Evolutionary conservation across 352 stramenopile genomes (phyloP).

Genomic region (Pythium insidiosum): DNA sequence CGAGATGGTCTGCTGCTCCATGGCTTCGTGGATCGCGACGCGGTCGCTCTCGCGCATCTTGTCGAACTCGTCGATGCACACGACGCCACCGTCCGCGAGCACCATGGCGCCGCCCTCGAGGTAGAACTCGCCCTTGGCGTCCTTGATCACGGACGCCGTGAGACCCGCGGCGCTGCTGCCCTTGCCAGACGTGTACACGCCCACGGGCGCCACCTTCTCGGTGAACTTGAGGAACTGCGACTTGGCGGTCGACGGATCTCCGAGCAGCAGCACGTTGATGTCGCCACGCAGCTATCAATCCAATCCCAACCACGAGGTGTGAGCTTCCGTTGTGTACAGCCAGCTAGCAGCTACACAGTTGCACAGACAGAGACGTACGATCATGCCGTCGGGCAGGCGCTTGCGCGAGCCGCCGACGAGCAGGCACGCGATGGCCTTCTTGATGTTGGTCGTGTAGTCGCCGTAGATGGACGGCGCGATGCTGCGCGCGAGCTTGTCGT

Average conservation of each 20-base stretch:
- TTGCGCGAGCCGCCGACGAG: slow-evolving; percentile 94
- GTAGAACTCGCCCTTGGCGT: slow-evolving; percentile 97
- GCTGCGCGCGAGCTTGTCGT: slow-evolving; percentile 86
- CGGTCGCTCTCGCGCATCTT: slow-evolving; percentile 93
- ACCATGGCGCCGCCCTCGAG: slow-evolving; percentile 98
- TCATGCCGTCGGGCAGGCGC: slow-evolving; percentile 93
- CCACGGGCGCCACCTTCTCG: slow-evolving; percentile 93
- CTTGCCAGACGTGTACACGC: slow-evolving; percentile 99
- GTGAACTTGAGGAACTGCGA: slow-evolving; percentile 98
- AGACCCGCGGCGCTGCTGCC: slow-evolving; percentile 95
- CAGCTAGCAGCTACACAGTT: no score
- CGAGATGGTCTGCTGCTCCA: slow-evolving; percentile 99
- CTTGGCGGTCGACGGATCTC: slow-evolving; percentile 97
- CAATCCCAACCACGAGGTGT: no score
- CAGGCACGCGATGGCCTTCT: slow-evolving; percentile 94
- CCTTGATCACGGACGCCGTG: slow-evolving; percentile 94
- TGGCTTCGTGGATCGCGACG: slow-evolving; percentile 98
- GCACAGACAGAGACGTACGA: slow-evolving; percentile 41
- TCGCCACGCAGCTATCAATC: slow-evolving; percentile 93
- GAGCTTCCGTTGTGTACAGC: no score
- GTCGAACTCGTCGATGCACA: slow-evolving; percentile 98
- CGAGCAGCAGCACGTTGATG: slow-evolving; percentile 98
- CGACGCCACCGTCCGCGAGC: slow-evolving; percentile 96
- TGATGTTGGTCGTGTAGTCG: slow-evolving; percentile 97
- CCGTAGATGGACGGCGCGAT: slow-evolving; percentile 95